Percentiles rank a stretch among this genome's conserved stretches.
Conservation (phyloP, 2,329 filamentous ascomycete species). For the Microsporum canis region DNA sequence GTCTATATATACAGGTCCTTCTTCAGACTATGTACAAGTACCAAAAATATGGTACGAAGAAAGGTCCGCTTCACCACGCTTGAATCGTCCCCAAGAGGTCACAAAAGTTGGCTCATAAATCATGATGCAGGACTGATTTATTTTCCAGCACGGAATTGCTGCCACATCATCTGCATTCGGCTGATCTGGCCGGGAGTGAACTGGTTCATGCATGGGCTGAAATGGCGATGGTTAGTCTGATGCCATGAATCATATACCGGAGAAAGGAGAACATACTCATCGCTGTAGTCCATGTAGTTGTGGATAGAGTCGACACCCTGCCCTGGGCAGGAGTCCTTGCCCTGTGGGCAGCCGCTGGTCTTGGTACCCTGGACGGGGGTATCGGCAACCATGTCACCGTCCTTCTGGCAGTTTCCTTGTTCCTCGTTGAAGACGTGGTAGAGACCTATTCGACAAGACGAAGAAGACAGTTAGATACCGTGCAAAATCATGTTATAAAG, state of each 20-base stretch:
- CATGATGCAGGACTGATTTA: neutral
- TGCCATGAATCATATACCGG: neutral
- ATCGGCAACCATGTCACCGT: conserved; percentile 19
- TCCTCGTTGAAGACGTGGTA: conserved; percentile 20
- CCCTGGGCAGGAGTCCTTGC: conserved; percentile 21
- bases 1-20: no score
- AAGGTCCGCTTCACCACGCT: neutral
- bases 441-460: conserved; percentile 10
- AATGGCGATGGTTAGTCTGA: conserved; percentile 4
- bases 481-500: neutral
- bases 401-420: conserved; percentile 19
- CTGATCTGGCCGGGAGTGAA: conserved; percentile 21
- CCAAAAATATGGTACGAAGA: neutral
- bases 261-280: conserved; percentile 13
- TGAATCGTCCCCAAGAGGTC: neutral
- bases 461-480: neutral
- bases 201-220: conserved; percentile 16
- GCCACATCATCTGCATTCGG: conserved; percentile 20
- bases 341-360: conserved; percentile 18
- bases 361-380: conserved; percentile 19
- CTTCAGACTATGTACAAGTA: no score
- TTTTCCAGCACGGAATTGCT: conserved; percentile 15
- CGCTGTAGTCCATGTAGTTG: conserved; percentile 27
- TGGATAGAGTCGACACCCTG: conserved; percentile 23
- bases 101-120: neutral